Evolutionary conservation across 2,329 filamentous ascomycete species (phyloP), one percentile per base, ranked within the genome.

Genomic region (Phaeosphaeriaceae sp.): DNA sequence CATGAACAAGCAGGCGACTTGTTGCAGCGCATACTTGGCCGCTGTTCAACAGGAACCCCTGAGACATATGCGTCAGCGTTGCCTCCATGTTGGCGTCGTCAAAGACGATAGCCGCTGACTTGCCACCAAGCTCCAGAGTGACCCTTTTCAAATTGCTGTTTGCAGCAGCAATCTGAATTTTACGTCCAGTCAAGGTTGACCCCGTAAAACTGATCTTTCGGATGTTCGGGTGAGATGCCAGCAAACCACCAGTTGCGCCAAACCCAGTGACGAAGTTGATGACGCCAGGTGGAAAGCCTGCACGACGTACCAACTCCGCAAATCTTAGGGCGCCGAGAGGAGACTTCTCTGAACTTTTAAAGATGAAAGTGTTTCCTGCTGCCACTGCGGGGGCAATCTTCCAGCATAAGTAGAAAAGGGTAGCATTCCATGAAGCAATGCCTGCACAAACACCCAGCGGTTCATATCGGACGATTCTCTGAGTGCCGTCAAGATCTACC

Each of bases 401-500:
- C 85, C 86, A 87, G 7, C 83, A 83, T 8, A 86, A 86, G 54
- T 52, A 42, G 82, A 90, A 89, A 23, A 91, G 77, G 1, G 88
- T 88, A 57, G 87, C 89, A 70, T 92, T 92, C 86, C 88, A 92
- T 16, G 88, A 87, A 50, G 89, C 88, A 56, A 91, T 90, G 70
- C 82, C 79, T 0, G 83, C 88, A 56, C 87, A 88, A 0, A 92
- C 88, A 17, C 89, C 89, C 29, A 92, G 74, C 2, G 88, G 88
- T 71, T 92, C 84, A 56, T 85, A 83, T 47, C 89, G 29, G 13
- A 50, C 46, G 12, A 50, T 54, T 6, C 75, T 0, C 87, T 90
- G 68, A 90, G 91, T 3, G 86, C 87, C 61, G 90, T 91, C 41
- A 76, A 73, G 1, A 81, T 80, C 6, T 81, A 82, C 11, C 58